Evolutionary conservation across 768 basidiomycete genomes (phyloP), one percentile per base, ranked within the genome.

Genomic region (Trametes elegans): DNA sequence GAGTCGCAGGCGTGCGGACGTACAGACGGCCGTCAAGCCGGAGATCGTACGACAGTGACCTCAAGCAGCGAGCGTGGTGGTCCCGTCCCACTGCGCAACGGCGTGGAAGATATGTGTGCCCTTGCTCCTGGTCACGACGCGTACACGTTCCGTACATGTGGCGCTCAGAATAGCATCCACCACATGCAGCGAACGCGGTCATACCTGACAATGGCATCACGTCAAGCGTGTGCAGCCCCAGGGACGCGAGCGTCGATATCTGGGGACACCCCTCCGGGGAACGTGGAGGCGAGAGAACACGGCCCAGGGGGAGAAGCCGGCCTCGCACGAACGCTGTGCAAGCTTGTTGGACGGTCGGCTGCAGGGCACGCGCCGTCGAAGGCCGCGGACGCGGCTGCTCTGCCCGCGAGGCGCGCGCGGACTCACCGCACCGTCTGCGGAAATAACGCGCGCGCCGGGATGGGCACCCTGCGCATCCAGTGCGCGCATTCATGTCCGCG

Each of bases 11-110:
- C n/a, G n/a, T n/a, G n/a, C n/a, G n/a, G n/a, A n/a, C n/a, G n/a
- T n/a, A n/a, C n/a, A n/a, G 48, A 13, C n/a, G 19, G 10, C 19
- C 29, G 45, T 21, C 10, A 21, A 7, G 11, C 13, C 23, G 14
- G 14, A 23, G n/a, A 16, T 43, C 42, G 41, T 41, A 53, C 35
- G 42, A 36, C 14, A 7, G 2, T 16, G 41, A 14, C 42, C 51
- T 53, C 51, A 21, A 44, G 42, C 42, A 24, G 8, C 11, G 29
- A 3, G 51, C 51, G 18, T 53, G 51, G 51, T 53, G 51, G 51
- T 45, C 29, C 51, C 29, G 26, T 44, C 34, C 24, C 41, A 26
- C 41, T 23, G 49, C 29, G 27, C n/a, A 23, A 34, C 50, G 29
- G 38, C 41, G 31, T 35, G 38, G 41, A 34, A 16, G 38, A 52